phyloP scores from a whole-genome alignment of 75 land plant species.

The Chamaecyparis obtusa region DNA sequence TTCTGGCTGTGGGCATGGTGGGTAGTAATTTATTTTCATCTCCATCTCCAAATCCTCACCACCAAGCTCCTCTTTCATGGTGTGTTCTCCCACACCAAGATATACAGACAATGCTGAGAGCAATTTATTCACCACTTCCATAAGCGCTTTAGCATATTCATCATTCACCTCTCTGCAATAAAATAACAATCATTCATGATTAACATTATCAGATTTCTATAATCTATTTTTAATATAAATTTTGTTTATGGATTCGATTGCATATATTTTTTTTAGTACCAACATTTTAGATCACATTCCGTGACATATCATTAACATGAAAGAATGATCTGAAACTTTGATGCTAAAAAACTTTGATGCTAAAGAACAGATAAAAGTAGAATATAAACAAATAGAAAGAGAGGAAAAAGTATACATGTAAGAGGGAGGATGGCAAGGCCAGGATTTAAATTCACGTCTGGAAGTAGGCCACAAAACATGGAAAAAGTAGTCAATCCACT shows the following conservation, averaged over 20 bases:
- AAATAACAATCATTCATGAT: neutral
- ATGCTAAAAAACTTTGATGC: no score
- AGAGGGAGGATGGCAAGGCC: conserved; percentile 44
- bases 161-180: conserved; percentile 39
- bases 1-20: conserved; percentile 73
- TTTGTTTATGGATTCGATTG: no score
- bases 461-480: conserved; percentile 56
- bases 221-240: no score
- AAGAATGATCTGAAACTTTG: no score
- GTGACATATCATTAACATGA: no score
- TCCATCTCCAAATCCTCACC: conserved; percentile 42
- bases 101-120: conserved; percentile 34
- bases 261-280: no score
- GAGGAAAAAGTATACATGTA: no score
- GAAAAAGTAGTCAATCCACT: conserved; percentile 57
- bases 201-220: no score
- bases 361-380: no score
- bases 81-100: conserved; percentile 39
- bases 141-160: conserved; percentile 39
- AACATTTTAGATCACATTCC: no score
- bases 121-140: conserved; percentile 43
- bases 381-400: no score
- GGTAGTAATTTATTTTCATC: conserved; percentile 70
- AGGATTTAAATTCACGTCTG: conserved; percentile 13
- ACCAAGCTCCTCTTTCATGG: conserved; percentile 33